These are phyloP conservation scores for Phyllosticta citriasiana DNA, from an alignment of 2,329 filamentous ascomycete species.

Conservation along the genomic window DNA sequence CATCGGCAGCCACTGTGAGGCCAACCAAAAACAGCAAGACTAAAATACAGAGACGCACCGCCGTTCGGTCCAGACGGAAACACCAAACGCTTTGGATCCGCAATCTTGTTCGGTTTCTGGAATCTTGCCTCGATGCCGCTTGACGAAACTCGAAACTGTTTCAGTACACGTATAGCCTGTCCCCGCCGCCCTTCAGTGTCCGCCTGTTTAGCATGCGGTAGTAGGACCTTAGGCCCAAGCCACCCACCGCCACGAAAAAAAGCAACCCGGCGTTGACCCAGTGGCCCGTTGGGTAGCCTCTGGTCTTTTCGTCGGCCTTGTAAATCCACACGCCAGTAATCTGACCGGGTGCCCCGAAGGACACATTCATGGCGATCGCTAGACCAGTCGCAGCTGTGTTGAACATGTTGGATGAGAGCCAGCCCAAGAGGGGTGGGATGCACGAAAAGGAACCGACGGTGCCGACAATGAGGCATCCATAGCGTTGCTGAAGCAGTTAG, in stretches of 20 bases:
- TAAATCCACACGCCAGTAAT: conserved; percentile 69
- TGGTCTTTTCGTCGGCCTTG: conserved; percentile 48
- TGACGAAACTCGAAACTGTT: not conserved
- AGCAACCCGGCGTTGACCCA: conserved; percentile 55
- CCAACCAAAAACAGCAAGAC: not conserved
- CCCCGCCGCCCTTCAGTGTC: conserved; percentile 1
- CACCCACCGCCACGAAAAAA: conserved; percentile 48
- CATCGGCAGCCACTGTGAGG: not conserved
- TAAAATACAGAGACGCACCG: not conserved
- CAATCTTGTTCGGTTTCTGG: not conserved
- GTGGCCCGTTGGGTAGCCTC: conserved; percentile 60
- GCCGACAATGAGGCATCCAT: conserved; percentile 60
- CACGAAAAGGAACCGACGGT: conserved; percentile 57
- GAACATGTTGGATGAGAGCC: conserved; percentile 58
- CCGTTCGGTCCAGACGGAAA: no score
- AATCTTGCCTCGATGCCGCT: not conserved
- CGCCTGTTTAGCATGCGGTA: conserved; percentile 41
- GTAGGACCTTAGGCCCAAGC: conserved; percentile 44
- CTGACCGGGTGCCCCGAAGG: conserved; percentile 57
- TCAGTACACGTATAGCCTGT: conserved; percentile 8
- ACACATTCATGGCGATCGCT: conserved; percentile 61
- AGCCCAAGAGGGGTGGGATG: conserved; percentile 61
- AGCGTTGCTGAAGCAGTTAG: conserved; percentile 33
- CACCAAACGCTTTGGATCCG: not conserved
- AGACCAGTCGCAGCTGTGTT: conserved; percentile 56